These are phyloP conservation scores for carrot (Daucus carota) DNA, from an alignment of 129 eudicot genomes.

Conservation along the genomic window DNA sequence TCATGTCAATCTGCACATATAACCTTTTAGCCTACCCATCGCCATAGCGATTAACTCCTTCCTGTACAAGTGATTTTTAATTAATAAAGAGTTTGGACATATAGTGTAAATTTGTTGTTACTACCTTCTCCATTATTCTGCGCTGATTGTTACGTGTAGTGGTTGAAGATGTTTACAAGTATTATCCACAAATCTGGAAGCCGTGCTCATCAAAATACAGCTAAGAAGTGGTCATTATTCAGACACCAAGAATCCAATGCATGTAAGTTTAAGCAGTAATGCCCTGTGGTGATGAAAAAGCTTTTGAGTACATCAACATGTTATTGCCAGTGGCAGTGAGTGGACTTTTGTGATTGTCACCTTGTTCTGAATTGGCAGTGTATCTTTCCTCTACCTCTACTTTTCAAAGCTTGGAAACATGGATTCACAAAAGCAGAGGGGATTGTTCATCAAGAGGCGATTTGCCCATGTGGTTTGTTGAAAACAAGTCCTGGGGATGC, in stretches of 20 bases:
- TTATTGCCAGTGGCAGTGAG: neutral
- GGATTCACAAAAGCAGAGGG: neutral
- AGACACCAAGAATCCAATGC: neutral
- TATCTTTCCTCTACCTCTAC: neutral
- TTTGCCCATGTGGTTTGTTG: neutral
- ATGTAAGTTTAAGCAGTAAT: neutral
- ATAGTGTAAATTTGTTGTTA: neutral
- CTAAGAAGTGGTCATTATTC: neutral
- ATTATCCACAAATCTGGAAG: neutral
- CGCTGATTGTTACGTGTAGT: neutral
- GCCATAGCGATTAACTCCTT: conserved; percentile 12
- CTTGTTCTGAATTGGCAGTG: neutral
- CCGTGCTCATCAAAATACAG: neutral
- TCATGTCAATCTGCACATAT: conserved; percentile 7
- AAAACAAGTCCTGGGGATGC: neutral
- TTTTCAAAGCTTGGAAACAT: too few relatives aligned
- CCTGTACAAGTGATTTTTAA: conserved; percentile 1
- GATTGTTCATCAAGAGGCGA: too few relatives aligned
- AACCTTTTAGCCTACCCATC: conserved; percentile 6
- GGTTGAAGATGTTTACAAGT: neutral
- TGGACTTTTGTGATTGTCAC: neutral
- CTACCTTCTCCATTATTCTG: neutral
- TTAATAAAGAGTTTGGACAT: conserved; percentile 1
- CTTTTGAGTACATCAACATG: neutral
- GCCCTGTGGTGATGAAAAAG: neutral